Base-by-base conservation (phyloP, 2,329 filamentous ascomycete genomes). In the Pyricularia sp. region DNA sequence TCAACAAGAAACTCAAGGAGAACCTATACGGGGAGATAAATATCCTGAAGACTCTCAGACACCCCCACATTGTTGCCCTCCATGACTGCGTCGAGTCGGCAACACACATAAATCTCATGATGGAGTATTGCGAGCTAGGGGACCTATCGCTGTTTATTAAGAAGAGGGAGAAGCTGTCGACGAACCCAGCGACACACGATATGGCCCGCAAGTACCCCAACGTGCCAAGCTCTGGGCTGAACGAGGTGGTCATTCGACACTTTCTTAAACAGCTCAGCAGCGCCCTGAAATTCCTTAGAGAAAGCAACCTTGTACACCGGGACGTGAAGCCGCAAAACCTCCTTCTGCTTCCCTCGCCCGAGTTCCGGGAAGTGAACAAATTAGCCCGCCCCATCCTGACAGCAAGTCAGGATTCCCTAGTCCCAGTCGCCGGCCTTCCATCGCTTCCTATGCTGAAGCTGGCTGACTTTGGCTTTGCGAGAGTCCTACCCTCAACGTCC, bases 301-400 rank as follows among this genome's bases (percentile, higher is more conserved):
- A 88, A 70, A 88, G 90, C 73, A 93, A 97, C 77, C 91, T 97
- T 74, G 93, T 99, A 67, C 95, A 99, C 81, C 92, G 95, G 73
- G 95, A 99, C 77, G 91, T 99, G 75, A 99, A 99, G 78, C 95
- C 95, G 5, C 95, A 99, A 77, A 99, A 99, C 74, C 86, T 99
- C 5, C 85, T 99, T 1, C 85, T 99, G 23, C 90, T 97, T 64
- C 95, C 95, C 2, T 92, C 94, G 1, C 83, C 88, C 7, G 88
- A 88, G 67, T 95, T 92, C 77, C 83, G 90, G 69, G 84, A 86
- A 69, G 83, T 85, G 65, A 81, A 83, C 70, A 86, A 87, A 68
- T 84, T 88, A 70, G 82, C 85, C 42, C 86, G 90, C 70, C 89
- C 92, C 23, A 89, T 95, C 69, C 89, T 95, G 77, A 86, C 85